Base-by-base conservation (phyloP, 768 basidiomycete genomes). In the Boletus pseudo-olivaceus region DNA sequence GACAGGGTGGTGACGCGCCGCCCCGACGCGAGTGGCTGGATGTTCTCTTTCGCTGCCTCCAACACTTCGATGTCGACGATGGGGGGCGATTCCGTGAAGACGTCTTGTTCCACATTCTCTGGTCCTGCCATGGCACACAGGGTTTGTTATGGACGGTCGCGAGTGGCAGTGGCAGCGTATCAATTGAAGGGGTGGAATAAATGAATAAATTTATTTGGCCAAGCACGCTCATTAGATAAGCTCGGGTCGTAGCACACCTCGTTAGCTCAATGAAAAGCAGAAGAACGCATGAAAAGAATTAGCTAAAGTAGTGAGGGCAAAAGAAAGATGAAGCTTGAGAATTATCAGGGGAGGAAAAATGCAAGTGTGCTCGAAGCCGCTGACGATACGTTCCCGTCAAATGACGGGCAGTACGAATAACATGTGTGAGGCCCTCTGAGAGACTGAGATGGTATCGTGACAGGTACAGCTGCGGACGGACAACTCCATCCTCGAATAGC, bases 21-120 rank as follows among this genome's bases (percentile, higher is more conserved):
- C n/a, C 90, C 90, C 3, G 82, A 77, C 11, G 85, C 87, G 10
- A 92, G 79, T 39, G 89, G 90, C 67, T 89, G 90, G 30, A 93
- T 88, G 62, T 93, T 93, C 69, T 93, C 90, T 65, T 93, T 93
- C 12, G 88, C 82, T 4, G 88, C 88, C 63, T 91, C 88, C 15
- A 93, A 77, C 1, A 93, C 74, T 63, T 90, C 90, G 58, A 83
- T 87, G 71, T 93, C 89, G 43, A 93, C 87, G 42, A 91, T 84
- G 23, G 72, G 58, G 0, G 75, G 69, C 5, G 65, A 60, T 29
- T 71, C 64, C 15, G 75, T 75, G 47, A 75, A 73, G 53, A 81
- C 77, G 56, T 79, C 72, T 52, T 78, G 77, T 54, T 75, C 73
- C 46, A 59, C 51, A 42, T 59, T 51, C 5, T 56, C 62, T 47